phyloP scores from a whole-genome alignment of 805 yeast genomes.

The Jamesozyma gamospora region DNA sequence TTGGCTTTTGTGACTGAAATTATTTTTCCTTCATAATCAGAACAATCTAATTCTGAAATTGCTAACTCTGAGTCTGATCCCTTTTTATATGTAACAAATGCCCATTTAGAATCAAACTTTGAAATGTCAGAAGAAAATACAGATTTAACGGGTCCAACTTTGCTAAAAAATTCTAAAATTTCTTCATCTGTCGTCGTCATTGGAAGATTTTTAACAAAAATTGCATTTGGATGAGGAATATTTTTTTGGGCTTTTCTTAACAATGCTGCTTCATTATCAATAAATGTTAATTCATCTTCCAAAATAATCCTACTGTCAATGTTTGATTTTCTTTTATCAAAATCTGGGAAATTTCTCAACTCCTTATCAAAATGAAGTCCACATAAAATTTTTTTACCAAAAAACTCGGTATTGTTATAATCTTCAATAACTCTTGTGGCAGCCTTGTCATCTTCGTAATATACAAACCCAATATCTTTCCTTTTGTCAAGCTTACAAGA shows the following conservation, averaged over 20 bases:
- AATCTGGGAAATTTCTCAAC: slow-evolving; percentile 26
- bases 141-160: slow-evolving; percentile 29
- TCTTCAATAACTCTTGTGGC: slow-evolving; percentile 31
- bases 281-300: slow-evolving; percentile 7
- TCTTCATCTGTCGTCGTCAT: slow-evolving; percentile 22
- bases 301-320: slow-evolving; percentile 20
- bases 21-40: slow-evolving; percentile 20
- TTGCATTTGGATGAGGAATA: slow-evolving; percentile 25
- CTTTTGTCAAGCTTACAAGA: slow-evolving; percentile 34
- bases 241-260: slow-evolving; percentile 2
- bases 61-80: slow-evolving; percentile 30
- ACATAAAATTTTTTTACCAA: slow-evolving; percentile 30
- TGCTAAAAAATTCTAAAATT: slow-evolving; percentile 23
- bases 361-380: slow-evolving; percentile 34
- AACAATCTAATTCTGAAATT: slow-evolving; percentile 27
- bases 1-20: slow-evolving; percentile 20
- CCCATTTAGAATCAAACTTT: slow-evolving; percentile 26
- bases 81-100: slow-evolving; percentile 35
- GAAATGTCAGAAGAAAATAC: slow-evolving; percentile 25
- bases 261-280: slow-evolving; percentile 2
- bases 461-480: slow-evolving; percentile 36
- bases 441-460: slow-evolving; percentile 29
- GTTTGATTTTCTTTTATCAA: slow-evolving; percentile 20
- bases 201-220: slow-evolving; percentile 30
- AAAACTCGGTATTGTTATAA: slow-evolving; percentile 25